A percentile compares a stretch with the other conserved stretches of the same genome.
Conservation (phyloP, 1,284 basidiomycete species). For the Trametes hirsuta region DNA sequence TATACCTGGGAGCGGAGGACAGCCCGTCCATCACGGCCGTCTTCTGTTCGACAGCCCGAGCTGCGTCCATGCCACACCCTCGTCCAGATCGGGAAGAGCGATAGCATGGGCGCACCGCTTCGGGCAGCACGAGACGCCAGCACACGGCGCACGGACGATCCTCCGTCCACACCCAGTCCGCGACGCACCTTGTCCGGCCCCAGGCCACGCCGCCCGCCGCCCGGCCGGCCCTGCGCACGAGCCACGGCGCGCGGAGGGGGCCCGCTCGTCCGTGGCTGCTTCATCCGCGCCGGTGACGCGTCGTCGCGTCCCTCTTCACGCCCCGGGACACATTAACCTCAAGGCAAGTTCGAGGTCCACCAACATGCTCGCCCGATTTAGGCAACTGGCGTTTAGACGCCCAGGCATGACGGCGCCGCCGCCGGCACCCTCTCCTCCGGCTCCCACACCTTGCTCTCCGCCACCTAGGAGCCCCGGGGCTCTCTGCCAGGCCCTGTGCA, state of each 20-base stretch:
- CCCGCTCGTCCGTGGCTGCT: not conserved
- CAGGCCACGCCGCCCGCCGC: slow-evolving; percentile 8
- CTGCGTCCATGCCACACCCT: slow-evolving; percentile 19
- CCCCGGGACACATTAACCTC: slow-evolving; percentile 1
- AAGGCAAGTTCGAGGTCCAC: not conserved
- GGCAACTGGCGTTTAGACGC: too few relatives aligned
- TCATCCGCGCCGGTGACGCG: slow-evolving; percentile 1
- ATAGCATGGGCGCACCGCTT: slow-evolving; percentile 13
- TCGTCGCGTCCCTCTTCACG: slow-evolving; percentile 3
- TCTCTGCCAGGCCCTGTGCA: too few relatives aligned
- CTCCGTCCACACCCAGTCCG: slow-evolving; percentile 3
- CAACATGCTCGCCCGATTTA: not conserved
- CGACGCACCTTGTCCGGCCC: slow-evolving; percentile 8
- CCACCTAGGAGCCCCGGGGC: too few relatives aligned
- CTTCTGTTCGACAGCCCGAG: slow-evolving; percentile 27
- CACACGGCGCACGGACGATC: slow-evolving; percentile 18
- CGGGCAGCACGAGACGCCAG: slow-evolving; percentile 11
- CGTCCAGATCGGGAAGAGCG: slow-evolving; percentile 19
- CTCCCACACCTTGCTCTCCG: too few relatives aligned
- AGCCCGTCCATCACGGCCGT: slow-evolving; percentile 25
- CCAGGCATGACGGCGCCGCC: too few relatives aligned
- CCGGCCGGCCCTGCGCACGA: slow-evolving; percentile 7
- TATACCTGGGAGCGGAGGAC: slow-evolving; percentile 21
- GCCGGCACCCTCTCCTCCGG: too few relatives aligned
- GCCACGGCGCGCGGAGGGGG: slow-evolving; percentile 1